Base-by-base conservation (phyloP, 1,284 basidiomycete species). In the Sporisorium exsertum region DNA sequence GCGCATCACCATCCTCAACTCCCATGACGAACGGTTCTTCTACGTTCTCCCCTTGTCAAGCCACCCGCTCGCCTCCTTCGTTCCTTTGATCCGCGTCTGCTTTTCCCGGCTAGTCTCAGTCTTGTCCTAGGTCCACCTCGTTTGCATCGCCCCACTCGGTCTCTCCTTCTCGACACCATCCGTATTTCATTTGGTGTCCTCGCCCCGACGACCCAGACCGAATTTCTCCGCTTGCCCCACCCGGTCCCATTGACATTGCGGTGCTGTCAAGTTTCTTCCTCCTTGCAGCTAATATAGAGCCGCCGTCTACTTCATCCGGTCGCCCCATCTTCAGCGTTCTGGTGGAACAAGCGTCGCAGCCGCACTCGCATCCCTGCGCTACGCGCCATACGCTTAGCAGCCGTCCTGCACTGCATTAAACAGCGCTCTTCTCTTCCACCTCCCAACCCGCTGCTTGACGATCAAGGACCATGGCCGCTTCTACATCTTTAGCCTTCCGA, bases 401-500 rank as follows among this genome's bases (percentile, higher is more conserved):
- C 37, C 37, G 37, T 40, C 4, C 37, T 16, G 35, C 35, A 35
- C 35, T 35, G 35, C 7, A 35, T 35, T 12, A 32, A 35, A 35
- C 7, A 35, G 13, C 35, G 37, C 37, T n/a, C 18, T 40, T n/a
- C 37, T n/a, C 37, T 40, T 18, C 12, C 16, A 40, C 15, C 35
- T 37, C 13, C 3, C 7, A 15, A 37, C 35, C 3, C 35, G 35
- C 37, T 40, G 37, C 18, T 43, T 43, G 8, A 15, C 55, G 8
- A 10, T 2, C 9, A 12, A 12, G 6, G 58, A 57, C 13, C 51
- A 77, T 77, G 74, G 74, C 74, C 20, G 74, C 74, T 16, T 63
- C 74, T 52, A 50, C 74, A 59, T 59, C 74, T 5, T 65, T 77
- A 9, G 65, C 69, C 8, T 77, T 77, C 58, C 50, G 74, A 60